Base-by-base conservation (phyloP, 306 rosid genomes). In the cucumber (Cucumis sativus) region DNA sequence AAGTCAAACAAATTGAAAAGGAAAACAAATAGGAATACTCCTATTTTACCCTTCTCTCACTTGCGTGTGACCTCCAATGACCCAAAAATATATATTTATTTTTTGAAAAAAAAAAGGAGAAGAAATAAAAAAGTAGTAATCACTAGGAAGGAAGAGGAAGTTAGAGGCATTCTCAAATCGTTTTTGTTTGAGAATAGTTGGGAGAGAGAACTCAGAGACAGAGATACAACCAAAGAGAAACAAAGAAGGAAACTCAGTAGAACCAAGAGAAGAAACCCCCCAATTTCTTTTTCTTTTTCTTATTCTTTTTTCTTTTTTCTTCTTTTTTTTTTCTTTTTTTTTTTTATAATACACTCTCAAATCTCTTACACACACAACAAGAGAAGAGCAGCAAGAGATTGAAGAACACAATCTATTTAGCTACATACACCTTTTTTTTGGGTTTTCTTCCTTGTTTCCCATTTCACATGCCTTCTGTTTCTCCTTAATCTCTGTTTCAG, bases 221-320 rank as follows among this genome's bases (percentile, higher is more conserved):
- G 23, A 49, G 41, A 47, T 28, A 47, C 58, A 49, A n/a, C 60
- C 76, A 25, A 49, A 71, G 35, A 69, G 52, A 69, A 43, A 55
- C 66, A 58, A 79, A 55, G 68, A 75, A 70, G 59, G 69, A 67
- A 77, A 67, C 66, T 30, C 79, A 49, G 74, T 45, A 25, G 78
- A 79, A 2, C 57, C 52, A 75, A 78, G 67, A 40, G 25, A 71
- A 21, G 61, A 58, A 75, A 58, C 16, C 74, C 74, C 74, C 55
- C 63, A 40, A 55, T 37, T 65, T 65, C n/a, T 39, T 49, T 17
- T 23, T 23, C 25, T 23, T 23, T 23, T 23, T 23, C 25, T 23
- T 23, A 1, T 28, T 28, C 30, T 3, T 28, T 28, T 28, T 28
- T 28, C 30, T 3, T 28, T 28, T 28, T 28, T 23, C 25, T 28